Evolutionary conservation across 1,284 basidiomycete genomes (phyloP).

Genomic region (Apiotrichum sp.): DNA sequence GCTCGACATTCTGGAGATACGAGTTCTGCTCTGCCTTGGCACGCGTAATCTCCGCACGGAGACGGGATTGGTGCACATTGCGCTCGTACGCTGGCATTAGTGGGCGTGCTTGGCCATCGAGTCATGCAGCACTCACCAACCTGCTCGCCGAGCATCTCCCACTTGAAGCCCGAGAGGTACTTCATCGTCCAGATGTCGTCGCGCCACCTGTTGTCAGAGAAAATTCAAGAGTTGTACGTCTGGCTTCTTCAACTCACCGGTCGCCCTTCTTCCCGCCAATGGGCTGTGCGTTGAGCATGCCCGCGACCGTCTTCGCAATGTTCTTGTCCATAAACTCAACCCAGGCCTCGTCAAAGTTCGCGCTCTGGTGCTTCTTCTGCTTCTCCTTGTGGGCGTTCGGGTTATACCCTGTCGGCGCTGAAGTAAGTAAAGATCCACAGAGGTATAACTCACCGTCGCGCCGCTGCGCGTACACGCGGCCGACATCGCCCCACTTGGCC

Average conservation of each 20-base stretch:
- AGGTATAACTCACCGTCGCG: conserved; percentile 56
- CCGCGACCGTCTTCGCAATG: conserved; percentile 81
- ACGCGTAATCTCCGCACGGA: conserved; percentile 85
- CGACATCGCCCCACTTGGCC: conserved; percentile 74
- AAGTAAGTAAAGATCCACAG: neutral
- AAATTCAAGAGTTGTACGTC: too few relatives aligned
- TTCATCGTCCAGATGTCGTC: conserved; percentile 99
- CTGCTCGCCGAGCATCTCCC: conserved; percentile 98
- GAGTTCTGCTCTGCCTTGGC: conserved; percentile 84
- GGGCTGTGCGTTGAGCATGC: conserved; percentile 91
- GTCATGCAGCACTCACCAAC: conserved; percentile 62
- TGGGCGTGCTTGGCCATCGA: neutral
- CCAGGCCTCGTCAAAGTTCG: conserved; percentile 95
- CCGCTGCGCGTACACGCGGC: conserved; percentile 78
- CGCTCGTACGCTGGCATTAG: conserved; percentile 73
- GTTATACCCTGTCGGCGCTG: conserved; percentile 37
- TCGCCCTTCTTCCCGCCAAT: conserved; percentile 89
- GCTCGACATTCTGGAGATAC: conserved; percentile 90
- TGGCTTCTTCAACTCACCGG: conserved; percentile 21
- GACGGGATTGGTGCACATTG: conserved; percentile 74
- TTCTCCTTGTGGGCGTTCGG: conserved; percentile 21
- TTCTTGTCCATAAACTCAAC: conserved; percentile 94
- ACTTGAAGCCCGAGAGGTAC: conserved; percentile 95
- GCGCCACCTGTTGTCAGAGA: conserved; percentile 58
- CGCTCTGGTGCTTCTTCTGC: conserved; percentile 61